A percentile compares a stretch with the other conserved stretches of the same genome.
Evolutionary conservation across 768 basidiomycete species (phyloP).

Genomic region (Punctularia strigosozonata): DNA sequence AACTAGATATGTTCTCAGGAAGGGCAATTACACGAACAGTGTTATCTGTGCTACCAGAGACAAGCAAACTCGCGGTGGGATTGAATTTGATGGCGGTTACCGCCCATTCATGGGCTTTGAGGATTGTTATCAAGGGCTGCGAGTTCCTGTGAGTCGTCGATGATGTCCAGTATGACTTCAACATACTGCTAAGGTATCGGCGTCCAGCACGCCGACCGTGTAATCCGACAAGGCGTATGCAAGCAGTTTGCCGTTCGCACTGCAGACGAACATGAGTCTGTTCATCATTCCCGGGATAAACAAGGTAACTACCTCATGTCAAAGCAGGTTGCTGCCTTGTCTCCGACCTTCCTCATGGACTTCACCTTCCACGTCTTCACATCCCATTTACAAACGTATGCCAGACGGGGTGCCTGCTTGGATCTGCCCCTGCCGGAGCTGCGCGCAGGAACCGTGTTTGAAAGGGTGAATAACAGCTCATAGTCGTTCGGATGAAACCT

Average conservation of each 20-base stretch:
- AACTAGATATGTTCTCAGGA: constrained; percentile 39
- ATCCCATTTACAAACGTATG: constrained; percentile 67
- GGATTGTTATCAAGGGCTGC: constrained; percentile 80
- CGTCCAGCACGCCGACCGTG: constrained; percentile 75
- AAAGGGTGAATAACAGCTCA: constrained; percentile 51
- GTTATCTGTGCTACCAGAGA: constrained; percentile 89
- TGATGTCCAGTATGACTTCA: neutral
- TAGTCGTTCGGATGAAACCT: constrained; percentile 39
- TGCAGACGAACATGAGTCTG: constrained; percentile 19
- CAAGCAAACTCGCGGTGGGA: constrained; percentile 63
- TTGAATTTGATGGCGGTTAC: constrained; percentile 86
- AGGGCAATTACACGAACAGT: constrained; percentile 71
- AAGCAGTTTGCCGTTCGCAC: constrained; percentile 69
- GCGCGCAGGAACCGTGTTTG: constrained; percentile 59
- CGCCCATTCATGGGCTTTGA: constrained; percentile 93
- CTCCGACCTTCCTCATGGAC: constrained; percentile 60
- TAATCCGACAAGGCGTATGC: constrained; percentile 85
- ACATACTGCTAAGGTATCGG: constrained; percentile 64
- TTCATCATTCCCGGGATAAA: neutral
- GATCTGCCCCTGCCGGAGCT: constrained; percentile 38
- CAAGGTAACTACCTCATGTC: constrained; percentile 59
- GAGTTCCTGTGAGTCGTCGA: constrained; percentile 3
- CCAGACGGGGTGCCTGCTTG: constrained; percentile 44
- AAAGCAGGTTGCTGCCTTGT: constrained; percentile 77
- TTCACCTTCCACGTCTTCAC: constrained; percentile 54